phyloP scores from a whole-genome alignment of 2,329 filamentous ascomycete species.

The Colletotrichum simmondsii region DNA sequence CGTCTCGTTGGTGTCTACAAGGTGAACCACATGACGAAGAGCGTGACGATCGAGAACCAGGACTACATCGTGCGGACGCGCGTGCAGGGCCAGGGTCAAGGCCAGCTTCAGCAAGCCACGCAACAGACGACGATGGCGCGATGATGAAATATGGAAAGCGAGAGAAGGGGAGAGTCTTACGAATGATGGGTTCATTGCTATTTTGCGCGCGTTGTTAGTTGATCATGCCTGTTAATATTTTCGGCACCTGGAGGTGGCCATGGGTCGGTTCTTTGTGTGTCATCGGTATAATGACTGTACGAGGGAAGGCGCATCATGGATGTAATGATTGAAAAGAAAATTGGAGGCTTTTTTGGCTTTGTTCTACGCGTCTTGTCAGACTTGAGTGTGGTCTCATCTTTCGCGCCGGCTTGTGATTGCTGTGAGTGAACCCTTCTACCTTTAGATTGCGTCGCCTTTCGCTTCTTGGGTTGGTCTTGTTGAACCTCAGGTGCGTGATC shows the following conservation, averaged over 20 bases:
- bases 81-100: constrained; percentile 42
- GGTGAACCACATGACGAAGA: constrained; percentile 98
- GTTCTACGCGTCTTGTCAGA: not conserved
- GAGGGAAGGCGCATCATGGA: constrained; percentile 29
- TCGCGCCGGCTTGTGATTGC: not conserved
- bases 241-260: not conserved
- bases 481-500: not conserved
- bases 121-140: constrained; percentile 26
- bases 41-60: constrained; percentile 86
- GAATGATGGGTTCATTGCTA: constrained; percentile 30
- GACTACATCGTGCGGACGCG: constrained; percentile 72
- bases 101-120: constrained; percentile 36
- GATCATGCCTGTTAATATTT: not conserved
- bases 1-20: constrained; percentile 98
- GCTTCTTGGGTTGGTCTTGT: constrained; percentile 1
- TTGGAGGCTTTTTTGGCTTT: constrained; percentile 11
- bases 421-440: not conserved
- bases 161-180: constrained; percentile 1
- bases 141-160: not conserved
- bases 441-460: not conserved
- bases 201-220: not conserved
- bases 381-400: not conserved
- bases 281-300: constrained; percentile 35
- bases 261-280: constrained; percentile 18
- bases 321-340: constrained; percentile 25